phyloP scores from a whole-genome alignment of 2,329 filamentous ascomycete species.

The Penicillium sp. region DNA sequence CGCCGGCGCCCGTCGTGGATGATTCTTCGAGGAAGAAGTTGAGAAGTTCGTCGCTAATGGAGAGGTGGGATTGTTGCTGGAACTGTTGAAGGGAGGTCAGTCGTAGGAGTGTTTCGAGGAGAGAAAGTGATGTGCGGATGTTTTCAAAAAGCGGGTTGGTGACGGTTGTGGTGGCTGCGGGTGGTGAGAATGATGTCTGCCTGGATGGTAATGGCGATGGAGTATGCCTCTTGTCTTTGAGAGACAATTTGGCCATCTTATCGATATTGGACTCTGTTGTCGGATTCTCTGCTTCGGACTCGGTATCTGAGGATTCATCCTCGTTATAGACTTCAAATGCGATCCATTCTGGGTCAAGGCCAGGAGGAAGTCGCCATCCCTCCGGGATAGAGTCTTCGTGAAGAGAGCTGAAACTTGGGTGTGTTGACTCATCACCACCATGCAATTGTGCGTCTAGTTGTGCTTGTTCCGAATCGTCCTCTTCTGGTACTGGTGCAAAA shows the following conservation, averaged over 20 bases:
- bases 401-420: conserved; percentile 19
- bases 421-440: conserved; percentile 4
- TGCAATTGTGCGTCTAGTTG: conserved; percentile 40
- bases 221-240: conserved; percentile 28
- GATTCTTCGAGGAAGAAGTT: conserved; percentile 78
- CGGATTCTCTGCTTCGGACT: conserved; percentile 41
- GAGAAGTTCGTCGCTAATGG: conserved; percentile 82
- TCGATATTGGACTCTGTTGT: conserved; percentile 34
- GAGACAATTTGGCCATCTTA: conserved; percentile 48
- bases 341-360: conserved; percentile 85
- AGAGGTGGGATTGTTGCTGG: conserved; percentile 81
- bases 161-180: conserved; percentile 25
- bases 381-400: conserved; percentile 35
- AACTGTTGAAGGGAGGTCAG: conserved; percentile 86
- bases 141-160: conserved; percentile 49
- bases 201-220: conserved; percentile 27
- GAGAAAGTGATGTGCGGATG: conserved; percentile 66
- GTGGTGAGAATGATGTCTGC: conserved; percentile 16
- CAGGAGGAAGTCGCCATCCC: conserved; percentile 61
- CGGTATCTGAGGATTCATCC: conserved; percentile 54
- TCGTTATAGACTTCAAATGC: conserved; percentile 80
- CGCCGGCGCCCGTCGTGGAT: conserved; percentile 61
- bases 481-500: conserved; percentile 25
- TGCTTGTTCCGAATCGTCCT: conserved; percentile 32
- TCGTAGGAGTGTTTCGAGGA: conserved; percentile 83